phyloP scores from a whole-genome alignment of 148 eudicot genomes.

The Camellia japonica region DNA sequence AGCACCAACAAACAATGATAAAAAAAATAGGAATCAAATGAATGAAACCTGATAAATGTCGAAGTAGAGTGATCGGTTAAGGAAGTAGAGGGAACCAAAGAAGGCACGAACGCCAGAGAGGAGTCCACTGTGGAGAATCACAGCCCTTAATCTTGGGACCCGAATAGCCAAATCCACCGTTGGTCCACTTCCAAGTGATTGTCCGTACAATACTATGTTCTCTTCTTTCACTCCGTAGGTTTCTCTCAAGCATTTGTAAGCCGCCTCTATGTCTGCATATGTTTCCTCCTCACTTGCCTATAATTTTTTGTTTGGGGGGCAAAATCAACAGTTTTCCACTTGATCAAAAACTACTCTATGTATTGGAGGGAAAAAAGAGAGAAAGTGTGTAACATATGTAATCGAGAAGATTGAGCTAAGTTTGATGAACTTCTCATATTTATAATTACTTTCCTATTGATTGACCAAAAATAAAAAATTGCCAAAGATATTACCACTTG shows the following conservation, averaged over 20 bases:
- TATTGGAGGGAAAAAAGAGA: no score
- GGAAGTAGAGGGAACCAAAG: conserved; percentile 19
- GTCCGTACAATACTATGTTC: conserved; percentile 35
- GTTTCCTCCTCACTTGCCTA: conserved; percentile 56
- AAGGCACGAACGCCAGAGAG: conserved; percentile 50
- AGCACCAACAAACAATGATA: no score
- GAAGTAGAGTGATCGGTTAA: conserved; percentile 37
- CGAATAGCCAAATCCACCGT: conserved; percentile 44
- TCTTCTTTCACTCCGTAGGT: conserved; percentile 42
- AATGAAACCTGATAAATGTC: conserved; percentile 44
- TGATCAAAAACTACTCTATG: not conserved
- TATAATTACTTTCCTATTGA: no score
- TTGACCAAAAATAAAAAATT: no score
- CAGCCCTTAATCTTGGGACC: conserved; percentile 33
- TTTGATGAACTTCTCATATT: no score
- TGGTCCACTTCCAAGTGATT: conserved; percentile 56
- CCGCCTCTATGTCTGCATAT: conserved; percentile 59
- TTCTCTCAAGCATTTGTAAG: conserved; percentile 38
- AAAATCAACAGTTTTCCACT: not conserved
- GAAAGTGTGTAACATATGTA: no score
- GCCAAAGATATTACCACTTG: not conserved
- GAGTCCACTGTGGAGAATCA: conserved; percentile 44
- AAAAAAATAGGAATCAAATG: not conserved
- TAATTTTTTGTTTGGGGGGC: not conserved
- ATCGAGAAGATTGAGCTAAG: no score